A percentile compares a stretch with the other conserved stretches of the same genome.
These are phyloP conservation scores for Acarospora socialis DNA, from an alignment of 2,329 filamentous ascomycete genomes.

Conservation along the genomic window DNA sequence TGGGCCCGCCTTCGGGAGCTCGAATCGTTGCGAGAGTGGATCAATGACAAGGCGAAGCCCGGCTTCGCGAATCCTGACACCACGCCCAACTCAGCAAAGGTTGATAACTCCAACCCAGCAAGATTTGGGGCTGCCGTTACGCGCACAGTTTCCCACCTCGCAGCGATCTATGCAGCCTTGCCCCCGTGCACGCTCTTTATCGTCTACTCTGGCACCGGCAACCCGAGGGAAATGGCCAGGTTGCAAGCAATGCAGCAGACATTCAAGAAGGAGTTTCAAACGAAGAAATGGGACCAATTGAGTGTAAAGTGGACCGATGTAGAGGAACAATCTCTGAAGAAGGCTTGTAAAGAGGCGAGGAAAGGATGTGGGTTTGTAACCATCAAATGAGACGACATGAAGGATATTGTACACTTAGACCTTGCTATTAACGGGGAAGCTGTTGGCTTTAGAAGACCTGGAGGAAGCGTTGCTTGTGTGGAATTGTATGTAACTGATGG, in stretches of 20 bases:
- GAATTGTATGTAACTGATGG: too few species aligned
- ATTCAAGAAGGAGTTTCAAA: conserved; percentile 42
- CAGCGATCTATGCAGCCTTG: conserved; percentile 39
- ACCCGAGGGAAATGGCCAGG: conserved; percentile 42
- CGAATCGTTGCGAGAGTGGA: conserved; percentile 47
- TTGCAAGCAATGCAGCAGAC: conserved; percentile 42
- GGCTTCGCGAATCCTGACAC: conserved; percentile 21
- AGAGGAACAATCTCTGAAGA: conserved; percentile 45
- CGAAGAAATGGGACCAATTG: conserved; percentile 49
- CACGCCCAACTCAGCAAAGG: conserved; percentile 8
- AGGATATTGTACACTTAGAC: too few species aligned
- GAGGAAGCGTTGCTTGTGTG: too few species aligned
- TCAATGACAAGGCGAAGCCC: conserved; percentile 34
- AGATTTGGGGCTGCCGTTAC: conserved; percentile 33
- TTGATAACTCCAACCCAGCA: conserved; percentile 10
- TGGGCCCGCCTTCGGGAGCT: conserved; percentile 50
- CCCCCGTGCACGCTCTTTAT: conserved; percentile 47
- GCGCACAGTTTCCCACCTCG: conserved; percentile 37
- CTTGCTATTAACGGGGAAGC: too few species aligned
- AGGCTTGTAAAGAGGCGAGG: conserved; percentile 41
- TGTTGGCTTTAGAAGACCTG: too few species aligned
- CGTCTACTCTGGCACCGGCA: conserved; percentile 50
- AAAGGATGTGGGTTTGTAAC: conserved; percentile 44
- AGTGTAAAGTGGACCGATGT: conserved; percentile 50
- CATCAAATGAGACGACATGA: conserved; percentile 35